Evolutionary conservation across 768 basidiomycete species (phyloP), one percentile per base, ranked within the genome.

Genomic region (Cystobasidium tubakii): DNA sequence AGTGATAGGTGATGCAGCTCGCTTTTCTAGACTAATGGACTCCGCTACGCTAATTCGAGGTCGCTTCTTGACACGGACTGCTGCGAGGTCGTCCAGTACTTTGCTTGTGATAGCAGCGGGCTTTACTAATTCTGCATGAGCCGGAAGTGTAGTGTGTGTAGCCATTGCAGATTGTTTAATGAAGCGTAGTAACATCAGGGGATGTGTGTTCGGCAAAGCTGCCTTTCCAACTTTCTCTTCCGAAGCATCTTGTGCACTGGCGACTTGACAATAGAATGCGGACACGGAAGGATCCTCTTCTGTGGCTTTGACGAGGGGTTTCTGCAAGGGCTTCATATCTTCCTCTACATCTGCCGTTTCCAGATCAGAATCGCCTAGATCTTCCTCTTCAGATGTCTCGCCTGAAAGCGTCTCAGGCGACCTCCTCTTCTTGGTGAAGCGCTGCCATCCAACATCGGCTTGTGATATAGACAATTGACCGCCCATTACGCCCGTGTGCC

Each of bases 371-470:
- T 65, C 63, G 17, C 25, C 43, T 6, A 31, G 33, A 27, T 31
- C 39, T 12, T 27, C 25, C 9, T 27, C 39, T 13, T 27, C 63
- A 36, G 12, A 3, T 2, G 25, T 33, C 19, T 36, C 63, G 15
- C 3, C 43, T 21, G 36, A 10, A 42, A 1, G 4, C 9, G 10
- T 2, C 19, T 42, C 25, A 23, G 34, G 15, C 9, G 27, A 3
- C 19, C 21, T 27, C 23, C 12, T 65, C 23, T 34, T 65, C 12
- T 44, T 67, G 44, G 36, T 21, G 15, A 31, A 44, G 27, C 66
- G 39, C 21, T 31, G 6, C 66, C 66, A 67, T 67, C 66, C 66
- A 31, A 46, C 29, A 53, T 67, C 66, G 19, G 44, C 44, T 31
- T 36, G 39, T 31, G 66, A 43, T 10, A 65, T 65, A 31, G 39